These are phyloP conservation scores for Oryza meyeriana DNA, from an alignment of 176 grass and related monocot species.

Conservation along the genomic window DNA sequence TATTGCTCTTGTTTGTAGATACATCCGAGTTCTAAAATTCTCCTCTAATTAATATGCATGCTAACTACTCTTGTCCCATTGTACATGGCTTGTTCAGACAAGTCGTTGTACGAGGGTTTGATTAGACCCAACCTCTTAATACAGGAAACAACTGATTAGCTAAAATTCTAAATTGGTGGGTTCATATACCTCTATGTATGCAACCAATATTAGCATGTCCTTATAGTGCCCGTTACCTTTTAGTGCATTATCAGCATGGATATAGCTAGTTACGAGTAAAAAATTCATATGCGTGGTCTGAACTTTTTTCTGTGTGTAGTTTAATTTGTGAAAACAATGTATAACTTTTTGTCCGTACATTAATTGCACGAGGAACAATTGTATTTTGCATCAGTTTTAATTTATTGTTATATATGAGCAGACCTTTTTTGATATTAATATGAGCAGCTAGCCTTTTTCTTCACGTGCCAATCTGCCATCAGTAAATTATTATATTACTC, in stretches of 20 bases:
- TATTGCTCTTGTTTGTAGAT: background rate
- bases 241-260: too few relatives aligned
- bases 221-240: too few relatives aligned
- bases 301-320: background rate
- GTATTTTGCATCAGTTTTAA: constrained; percentile 1
- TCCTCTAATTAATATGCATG: background rate
- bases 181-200: too few relatives aligned
- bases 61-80: too few relatives aligned
- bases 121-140: too few relatives aligned
- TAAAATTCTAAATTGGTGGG: too few relatives aligned
- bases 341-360: background rate
- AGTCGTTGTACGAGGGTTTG: too few relatives aligned
- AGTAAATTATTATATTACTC: constrained; percentile 42
- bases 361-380: background rate
- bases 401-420: background rate
- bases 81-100: too few relatives aligned
- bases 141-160: too few relatives aligned
- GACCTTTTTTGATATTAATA: too few relatives aligned
- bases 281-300: background rate
- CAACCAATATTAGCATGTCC: too few relatives aligned
- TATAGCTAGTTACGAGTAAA: background rate
- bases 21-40: background rate
- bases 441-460: constrained; percentile 27
- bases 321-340: background rate
- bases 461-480: constrained; percentile 39